phyloP scores from a whole-genome alignment of 2,329 filamentous ascomycete genomes.

The Aaosphaeria pasadenensis region DNA sequence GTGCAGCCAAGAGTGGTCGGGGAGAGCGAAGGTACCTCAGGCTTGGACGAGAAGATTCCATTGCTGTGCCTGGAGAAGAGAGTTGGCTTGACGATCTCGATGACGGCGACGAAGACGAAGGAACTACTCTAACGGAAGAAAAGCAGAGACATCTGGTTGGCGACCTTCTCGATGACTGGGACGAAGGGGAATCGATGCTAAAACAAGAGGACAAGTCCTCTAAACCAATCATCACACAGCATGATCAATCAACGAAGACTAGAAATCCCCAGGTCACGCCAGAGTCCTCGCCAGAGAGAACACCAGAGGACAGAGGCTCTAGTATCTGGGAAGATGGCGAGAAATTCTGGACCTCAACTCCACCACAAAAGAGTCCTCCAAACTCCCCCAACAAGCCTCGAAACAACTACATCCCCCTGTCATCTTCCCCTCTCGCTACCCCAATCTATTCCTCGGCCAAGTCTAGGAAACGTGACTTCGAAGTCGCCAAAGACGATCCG shows the following conservation, averaged over 20 bases:
- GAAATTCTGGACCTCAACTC: constrained; percentile 23
- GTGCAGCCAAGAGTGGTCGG: constrained; percentile 18
- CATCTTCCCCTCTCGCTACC: constrained; percentile 8
- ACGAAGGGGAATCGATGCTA: constrained; percentile 18
- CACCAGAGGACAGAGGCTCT: constrained; percentile 6
- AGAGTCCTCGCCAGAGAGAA: neutral
- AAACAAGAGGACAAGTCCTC: constrained; percentile 6
- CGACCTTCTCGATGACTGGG: constrained; percentile 18
- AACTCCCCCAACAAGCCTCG: constrained; percentile 14
- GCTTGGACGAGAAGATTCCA: constrained; percentile 38
- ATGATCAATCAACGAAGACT: neutral
- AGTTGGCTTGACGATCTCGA: constrained; percentile 26
- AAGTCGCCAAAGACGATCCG: constrained; percentile 19
- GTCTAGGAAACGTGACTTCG: constrained; percentile 15
- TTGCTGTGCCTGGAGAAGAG: constrained; percentile 23
- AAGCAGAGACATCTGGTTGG: constrained; percentile 17
- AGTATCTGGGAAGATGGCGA: constrained; percentile 33
- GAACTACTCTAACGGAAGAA: constrained; percentile 11
- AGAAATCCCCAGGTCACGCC: neutral
- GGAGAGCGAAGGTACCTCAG: constrained; percentile 37
- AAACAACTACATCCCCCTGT: constrained; percentile 8
- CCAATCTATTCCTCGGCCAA: neutral
- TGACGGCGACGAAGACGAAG: constrained; percentile 4
- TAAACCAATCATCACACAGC: neutral
- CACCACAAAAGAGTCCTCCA: constrained; percentile 7